phyloP scores from a whole-genome alignment of 495 filamentous ascomycete genomes.

The Pseudomonodictys pantanalensis region DNA sequence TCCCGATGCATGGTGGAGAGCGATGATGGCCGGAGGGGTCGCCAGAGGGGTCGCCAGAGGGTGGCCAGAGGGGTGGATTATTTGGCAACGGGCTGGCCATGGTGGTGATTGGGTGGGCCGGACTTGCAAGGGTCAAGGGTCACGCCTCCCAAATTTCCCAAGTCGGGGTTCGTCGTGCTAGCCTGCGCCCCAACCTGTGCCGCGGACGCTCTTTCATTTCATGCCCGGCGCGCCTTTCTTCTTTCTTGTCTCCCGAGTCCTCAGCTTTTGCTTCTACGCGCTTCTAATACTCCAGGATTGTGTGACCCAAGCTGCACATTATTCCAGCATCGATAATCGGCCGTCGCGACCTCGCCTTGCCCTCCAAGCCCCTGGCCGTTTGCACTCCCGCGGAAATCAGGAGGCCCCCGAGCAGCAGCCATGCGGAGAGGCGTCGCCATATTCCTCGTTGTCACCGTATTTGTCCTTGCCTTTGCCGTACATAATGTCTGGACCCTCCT shows the following conservation, averaged over 20 bases:
- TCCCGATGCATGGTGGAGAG: no score
- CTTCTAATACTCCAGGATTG: constrained; percentile 2
- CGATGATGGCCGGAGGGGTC: no score
- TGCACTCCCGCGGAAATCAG: not conserved
- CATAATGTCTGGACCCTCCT: constrained; percentile 47
- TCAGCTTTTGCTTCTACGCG: not conserved
- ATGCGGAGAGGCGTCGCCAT: constrained; percentile 42
- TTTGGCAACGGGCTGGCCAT: no score
- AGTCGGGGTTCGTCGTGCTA: no score
- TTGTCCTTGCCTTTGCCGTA: constrained; percentile 50
- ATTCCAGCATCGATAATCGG: constrained; percentile 1
- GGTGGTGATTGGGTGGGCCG: no score
- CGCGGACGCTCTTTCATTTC: not conserved
- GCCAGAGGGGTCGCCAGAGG: no score
- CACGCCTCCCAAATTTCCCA: no score
- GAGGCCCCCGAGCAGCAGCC: constrained; percentile 1
- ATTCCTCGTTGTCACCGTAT: constrained; percentile 47
- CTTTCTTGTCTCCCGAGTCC: not conserved
- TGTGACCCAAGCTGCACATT: not conserved
- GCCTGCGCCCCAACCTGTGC: not conserved
- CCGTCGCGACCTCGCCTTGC: not conserved
- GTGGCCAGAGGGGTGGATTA: no score
- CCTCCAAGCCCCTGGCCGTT: not conserved
- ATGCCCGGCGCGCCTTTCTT: not conserved
- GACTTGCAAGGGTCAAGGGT: no score